These are phyloP conservation scores for Phytophthora megakarya DNA, from an alignment of 352 stramenopile genomes.

Conservation along the genomic window DNA sequence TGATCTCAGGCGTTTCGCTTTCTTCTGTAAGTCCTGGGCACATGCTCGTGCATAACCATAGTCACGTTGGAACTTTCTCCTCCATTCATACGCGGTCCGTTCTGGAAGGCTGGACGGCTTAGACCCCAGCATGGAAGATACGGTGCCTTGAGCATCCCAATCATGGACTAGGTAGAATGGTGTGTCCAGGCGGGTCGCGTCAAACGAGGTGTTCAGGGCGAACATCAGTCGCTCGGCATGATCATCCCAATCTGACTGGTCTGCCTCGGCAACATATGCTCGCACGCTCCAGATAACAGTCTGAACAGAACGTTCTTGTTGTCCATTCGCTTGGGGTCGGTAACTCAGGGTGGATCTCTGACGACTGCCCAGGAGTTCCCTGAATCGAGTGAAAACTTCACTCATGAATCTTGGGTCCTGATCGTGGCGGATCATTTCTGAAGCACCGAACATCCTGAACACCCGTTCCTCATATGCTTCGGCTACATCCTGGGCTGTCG, in stretches of 20 bases:
- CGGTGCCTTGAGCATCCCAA: neutral
- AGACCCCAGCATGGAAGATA: no score
- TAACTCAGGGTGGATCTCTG: conserved; percentile 5
- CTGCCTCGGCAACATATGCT: neutral
- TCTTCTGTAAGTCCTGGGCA: neutral
- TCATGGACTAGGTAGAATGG: no score
- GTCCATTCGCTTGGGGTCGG: neutral
- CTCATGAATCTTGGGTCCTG: neutral
- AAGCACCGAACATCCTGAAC: neutral
- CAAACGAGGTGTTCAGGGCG: neutral
- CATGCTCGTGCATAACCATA: neutral
- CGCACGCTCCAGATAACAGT: neutral
- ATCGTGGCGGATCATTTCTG: neutral
- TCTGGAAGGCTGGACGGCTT: no score
- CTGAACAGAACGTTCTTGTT: neutral
- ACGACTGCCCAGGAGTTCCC: no score
- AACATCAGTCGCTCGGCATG: no score
- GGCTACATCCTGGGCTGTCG: neutral
- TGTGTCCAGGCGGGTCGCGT: no score
- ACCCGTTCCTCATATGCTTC: neutral
- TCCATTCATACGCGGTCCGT: neutral
- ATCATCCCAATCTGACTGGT: no score
- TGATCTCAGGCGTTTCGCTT: neutral
- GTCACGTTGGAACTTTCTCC: neutral
- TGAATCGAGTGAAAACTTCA: no score